Evolutionary conservation across 2,329 filamentous ascomycete genomes (phyloP).

Genomic region (Pleomassaria siparia): DNA sequence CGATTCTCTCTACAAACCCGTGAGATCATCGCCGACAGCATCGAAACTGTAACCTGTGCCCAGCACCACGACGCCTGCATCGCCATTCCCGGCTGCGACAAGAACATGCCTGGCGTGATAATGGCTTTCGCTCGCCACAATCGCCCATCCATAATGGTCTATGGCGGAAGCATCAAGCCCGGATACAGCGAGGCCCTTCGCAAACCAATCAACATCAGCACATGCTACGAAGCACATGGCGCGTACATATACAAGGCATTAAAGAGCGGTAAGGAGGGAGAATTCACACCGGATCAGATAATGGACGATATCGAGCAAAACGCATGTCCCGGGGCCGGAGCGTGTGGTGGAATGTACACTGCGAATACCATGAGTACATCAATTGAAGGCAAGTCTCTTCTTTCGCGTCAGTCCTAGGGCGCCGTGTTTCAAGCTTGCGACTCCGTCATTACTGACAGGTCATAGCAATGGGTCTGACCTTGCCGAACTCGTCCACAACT

Average conservation of each 20-base stretch:
- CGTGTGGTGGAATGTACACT: slow-evolving; percentile 91
- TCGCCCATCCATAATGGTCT: slow-evolving; percentile 91
- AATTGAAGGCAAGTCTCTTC: slow-evolving; percentile 59
- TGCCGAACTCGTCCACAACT: slow-evolving; percentile 82
- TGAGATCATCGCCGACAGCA: slow-evolving; percentile 91
- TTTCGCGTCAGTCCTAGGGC: too few relatives aligned
- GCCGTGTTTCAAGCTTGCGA: too few relatives aligned
- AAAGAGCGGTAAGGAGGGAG: slow-evolving; percentile 66
- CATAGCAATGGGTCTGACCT: slow-evolving; percentile 75
- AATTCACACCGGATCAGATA: slow-evolving; percentile 73
- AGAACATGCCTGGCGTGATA: slow-evolving; percentile 93
- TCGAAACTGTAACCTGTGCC: slow-evolving; percentile 89
- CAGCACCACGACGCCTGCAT: slow-evolving; percentile 94
- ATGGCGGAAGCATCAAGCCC: slow-evolving; percentile 86
- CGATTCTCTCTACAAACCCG: slow-evolving; percentile 86
- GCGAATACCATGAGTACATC: slow-evolving; percentile 93
- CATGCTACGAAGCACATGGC: slow-evolving; percentile 84
- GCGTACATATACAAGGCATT: slow-evolving; percentile 78
- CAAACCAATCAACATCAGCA: slow-evolving; percentile 82
- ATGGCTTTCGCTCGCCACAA: slow-evolving; percentile 93
- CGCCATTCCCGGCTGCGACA: slow-evolving; percentile 90
- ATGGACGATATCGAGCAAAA: slow-evolving; percentile 80
- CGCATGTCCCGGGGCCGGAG: slow-evolving; percentile 76
- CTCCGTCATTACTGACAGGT: slow-evolving; percentile 8
- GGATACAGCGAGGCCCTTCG: slow-evolving; percentile 78